A percentile compares a stretch with the other conserved stretches of the same genome.
Evolutionary conservation across 495 filamentous ascomycete species (phyloP).

Genomic region (Podospora didyma): DNA sequence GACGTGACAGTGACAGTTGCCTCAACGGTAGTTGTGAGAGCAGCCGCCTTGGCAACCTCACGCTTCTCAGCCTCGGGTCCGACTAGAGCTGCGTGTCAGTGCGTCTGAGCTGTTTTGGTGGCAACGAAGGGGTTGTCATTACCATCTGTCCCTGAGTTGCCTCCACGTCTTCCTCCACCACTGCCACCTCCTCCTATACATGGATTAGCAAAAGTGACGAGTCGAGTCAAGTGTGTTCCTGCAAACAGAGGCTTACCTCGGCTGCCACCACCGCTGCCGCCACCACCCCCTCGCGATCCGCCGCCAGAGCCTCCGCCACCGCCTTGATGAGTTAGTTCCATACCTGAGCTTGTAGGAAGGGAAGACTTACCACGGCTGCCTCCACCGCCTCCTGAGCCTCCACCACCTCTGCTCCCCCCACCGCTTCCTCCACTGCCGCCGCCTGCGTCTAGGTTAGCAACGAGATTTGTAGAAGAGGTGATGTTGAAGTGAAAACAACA

Average conservation of each 20-base stretch:
- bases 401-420: not conserved
- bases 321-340: not conserved
- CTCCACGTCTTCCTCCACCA: not conserved
- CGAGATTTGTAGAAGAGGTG: no score
- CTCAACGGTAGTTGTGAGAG: conserved; percentile 12
- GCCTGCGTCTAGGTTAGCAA: not conserved
- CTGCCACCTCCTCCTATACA: not conserved
- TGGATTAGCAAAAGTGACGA: not conserved
- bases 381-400: conserved; percentile 5
- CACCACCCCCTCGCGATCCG: not conserved
- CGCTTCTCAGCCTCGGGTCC: not conserved
- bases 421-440: conserved; percentile 1
- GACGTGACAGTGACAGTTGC: conserved; percentile 17
- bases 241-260: not conserved
- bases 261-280: not conserved
- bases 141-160: no score
- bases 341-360: no score
- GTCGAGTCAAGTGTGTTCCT: not conserved
- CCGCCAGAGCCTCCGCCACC: conserved; percentile 4
- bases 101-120: not conserved
- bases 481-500: no score
- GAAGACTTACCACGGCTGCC: not conserved
- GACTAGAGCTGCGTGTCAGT: not conserved
- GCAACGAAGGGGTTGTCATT: not conserved
- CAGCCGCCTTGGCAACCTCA: conserved; percentile 9